Percentiles rank a stretch among this genome's conserved stretches.
phyloP scores from a whole-genome alignment of 176 grass and related monocot species.

The Alloteropsis semialata region DNA sequence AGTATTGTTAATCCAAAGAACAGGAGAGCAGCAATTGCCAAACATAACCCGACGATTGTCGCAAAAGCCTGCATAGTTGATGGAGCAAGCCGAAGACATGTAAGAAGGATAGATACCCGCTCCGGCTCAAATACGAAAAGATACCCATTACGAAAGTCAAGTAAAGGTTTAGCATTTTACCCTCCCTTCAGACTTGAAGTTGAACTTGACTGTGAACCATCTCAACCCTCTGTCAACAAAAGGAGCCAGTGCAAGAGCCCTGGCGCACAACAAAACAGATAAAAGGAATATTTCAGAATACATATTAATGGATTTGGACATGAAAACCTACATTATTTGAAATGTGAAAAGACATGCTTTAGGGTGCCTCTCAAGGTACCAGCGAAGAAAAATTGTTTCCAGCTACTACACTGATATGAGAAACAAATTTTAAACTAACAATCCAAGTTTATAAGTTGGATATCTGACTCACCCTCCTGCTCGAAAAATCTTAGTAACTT shows the following conservation, averaged over 20 bases:
- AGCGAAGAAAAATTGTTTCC: neutral
- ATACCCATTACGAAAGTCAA: neutral
- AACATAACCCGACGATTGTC: slow-evolving; percentile 64
- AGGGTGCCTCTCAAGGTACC: neutral
- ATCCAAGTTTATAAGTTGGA: slow-evolving; percentile 2
- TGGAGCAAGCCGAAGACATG: neutral
- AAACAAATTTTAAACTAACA: neutral
- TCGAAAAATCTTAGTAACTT: slow-evolving; percentile 88
- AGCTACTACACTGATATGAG: neutral
- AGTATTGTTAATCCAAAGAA: slow-evolving; percentile 80
- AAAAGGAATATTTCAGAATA: slow-evolving; percentile 9
- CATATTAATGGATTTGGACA: too few species aligned
- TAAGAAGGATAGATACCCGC: slow-evolving; percentile 15
- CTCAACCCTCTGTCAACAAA: slow-evolving; percentile 78
- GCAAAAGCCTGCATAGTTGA: slow-evolving; percentile 68
- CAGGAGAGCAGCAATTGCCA: slow-evolving; percentile 58
- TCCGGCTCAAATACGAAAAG: slow-evolving; percentile 40
- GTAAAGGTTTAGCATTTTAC: slow-evolving; percentile 14
- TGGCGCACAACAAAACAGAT: slow-evolving; percentile 26
- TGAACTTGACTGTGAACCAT: slow-evolving; percentile 93
- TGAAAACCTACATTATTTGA: neutral
- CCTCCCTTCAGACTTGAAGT: slow-evolving; percentile 78
- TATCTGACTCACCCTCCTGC: slow-evolving; percentile 70
- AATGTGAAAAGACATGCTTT: neutral
- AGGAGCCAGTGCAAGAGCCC: slow-evolving; percentile 87